Evolutionary conservation across 176 grass and related monocot genomes (phyloP).

Genomic region (Oryza nivara): DNA sequence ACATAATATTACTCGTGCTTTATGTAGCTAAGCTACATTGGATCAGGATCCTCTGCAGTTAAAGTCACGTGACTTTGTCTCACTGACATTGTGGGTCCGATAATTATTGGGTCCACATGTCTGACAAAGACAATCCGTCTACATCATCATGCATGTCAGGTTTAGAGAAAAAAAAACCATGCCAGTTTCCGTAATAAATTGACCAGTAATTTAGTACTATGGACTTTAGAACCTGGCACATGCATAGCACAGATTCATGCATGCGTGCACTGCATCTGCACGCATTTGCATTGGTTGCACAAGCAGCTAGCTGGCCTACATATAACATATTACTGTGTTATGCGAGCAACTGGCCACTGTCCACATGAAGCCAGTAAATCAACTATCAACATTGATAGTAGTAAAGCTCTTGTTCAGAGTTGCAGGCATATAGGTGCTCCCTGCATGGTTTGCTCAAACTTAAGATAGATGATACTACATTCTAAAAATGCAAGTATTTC

Average conservation of each 20-base stretch:
- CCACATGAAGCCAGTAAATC: neutral
- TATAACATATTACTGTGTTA: neutral
- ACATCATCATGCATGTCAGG: no score
- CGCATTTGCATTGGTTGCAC: neutral
- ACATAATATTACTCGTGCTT: no score
- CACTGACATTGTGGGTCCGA: no score
- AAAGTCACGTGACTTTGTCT: no score
- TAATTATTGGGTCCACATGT: no score
- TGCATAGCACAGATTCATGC: neutral
- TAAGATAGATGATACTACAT: no score
- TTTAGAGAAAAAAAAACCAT: neutral
- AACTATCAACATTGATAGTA: neutral
- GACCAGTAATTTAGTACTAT: neutral
- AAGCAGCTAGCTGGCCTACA: no score
- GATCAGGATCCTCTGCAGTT: no score
- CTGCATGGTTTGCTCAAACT: neutral
- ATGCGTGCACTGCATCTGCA: neutral
- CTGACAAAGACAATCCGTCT: no score
- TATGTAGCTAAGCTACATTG: no score
- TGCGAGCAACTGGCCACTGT: neutral
- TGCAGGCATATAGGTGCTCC: neutral
- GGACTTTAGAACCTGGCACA: neutral
- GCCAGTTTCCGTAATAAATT: neutral
- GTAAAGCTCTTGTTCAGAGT: neutral
- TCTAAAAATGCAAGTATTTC: no score